Percentiles rank a stretch among this genome's conserved stretches.
phyloP scores from a whole-genome alignment of 345 rosid genomes.

The Eucalyptus sp. region DNA sequence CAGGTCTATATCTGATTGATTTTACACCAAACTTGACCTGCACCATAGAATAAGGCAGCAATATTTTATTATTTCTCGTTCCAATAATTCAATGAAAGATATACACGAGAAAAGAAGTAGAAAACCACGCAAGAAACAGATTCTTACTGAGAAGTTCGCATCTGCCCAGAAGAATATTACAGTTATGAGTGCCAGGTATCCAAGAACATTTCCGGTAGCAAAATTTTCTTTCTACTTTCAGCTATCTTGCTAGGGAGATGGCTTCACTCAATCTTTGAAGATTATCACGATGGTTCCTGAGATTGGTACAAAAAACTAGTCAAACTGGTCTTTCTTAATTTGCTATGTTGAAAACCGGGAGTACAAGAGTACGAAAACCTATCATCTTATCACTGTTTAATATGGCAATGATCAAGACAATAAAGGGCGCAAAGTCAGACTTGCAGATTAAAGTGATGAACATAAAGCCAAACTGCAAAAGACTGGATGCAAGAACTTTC shows the following conservation, averaged over 20 bases:
- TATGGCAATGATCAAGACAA: conserved; percentile 82
- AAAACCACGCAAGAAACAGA: too few relatives aligned
- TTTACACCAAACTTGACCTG: too few relatives aligned
- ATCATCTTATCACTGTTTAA: conserved; percentile 61
- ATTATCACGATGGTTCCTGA: conserved; percentile 89
- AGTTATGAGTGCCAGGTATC: conserved; percentile 44
- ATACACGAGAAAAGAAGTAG: too few relatives aligned
- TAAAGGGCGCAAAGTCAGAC: conserved; percentile 75
- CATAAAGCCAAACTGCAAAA: conserved; percentile 71
- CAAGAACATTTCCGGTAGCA: conserved; percentile 69
- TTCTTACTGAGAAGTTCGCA: conserved; percentile 15
- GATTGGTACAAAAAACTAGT: not conserved
- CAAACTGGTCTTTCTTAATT: not conserved
- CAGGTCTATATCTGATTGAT: too few relatives aligned
- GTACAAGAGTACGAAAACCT: not conserved
- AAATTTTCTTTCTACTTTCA: conserved; percentile 80
- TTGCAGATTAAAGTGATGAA: conserved; percentile 70
- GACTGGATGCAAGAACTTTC: not conserved
- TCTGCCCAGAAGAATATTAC: too few relatives aligned
- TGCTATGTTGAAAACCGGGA: not conserved
- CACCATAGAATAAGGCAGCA: too few relatives aligned
- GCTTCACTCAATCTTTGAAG: conserved; percentile 69
- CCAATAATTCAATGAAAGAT: too few relatives aligned
- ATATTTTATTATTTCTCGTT: too few relatives aligned
- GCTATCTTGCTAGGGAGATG: conserved; percentile 77